Base-by-base conservation (phyloP, 768 basidiomycete genomes). In the Dentipellis fragilis region DNA sequence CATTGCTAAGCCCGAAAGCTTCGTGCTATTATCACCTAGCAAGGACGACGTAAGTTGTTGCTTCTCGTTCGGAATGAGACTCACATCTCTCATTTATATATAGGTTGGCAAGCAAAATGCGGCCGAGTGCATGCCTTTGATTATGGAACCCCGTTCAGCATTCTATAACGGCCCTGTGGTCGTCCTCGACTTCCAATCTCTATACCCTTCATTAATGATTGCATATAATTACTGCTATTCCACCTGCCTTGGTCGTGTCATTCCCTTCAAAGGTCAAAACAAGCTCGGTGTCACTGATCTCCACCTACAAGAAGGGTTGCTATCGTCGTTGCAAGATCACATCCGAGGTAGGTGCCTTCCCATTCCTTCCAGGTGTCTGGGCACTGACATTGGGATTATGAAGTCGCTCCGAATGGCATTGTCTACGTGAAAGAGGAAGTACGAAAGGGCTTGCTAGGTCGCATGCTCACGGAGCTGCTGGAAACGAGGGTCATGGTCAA, bases 401-500 rank as follows among this genome's bases (percentile, higher is more conserved):
- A 23, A 97, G 95, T 99, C 55, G 87, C 93, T 2, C 93, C 95
- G 0, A 98, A 96, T 65, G 96, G 96, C 3, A 86, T 97, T 57
- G 82, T 97, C 72, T 99, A 93, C 67, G 87, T 92, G 57, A 96
- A 95, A 64, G 75, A 84, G 0, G 76, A 78, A 48, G 85, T 97
- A 3, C 80, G 96, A 19, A 86, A 83, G 65, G 93, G 93, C 16
- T 75, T 96, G 5, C 73, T 99, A 10, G 83, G 84, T 3, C 84
- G 94, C 58, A 97, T 99, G 95, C 73, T 99, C 59, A 79, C 78
- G 3, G 96, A 99, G 69, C 73, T 98, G 2, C 73, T 99, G 59
- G 91, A 97, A 52, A 97, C 95, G 16, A 78, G 96, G 54, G 90
- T 97, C 4, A 98, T 99, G 96, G 88, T 99, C 22, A 99, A 97